Evolutionary conservation across 768 basidiomycete species (phyloP), one percentile per base, ranked within the genome.

Genomic region (Boletus tomentosulus): DNA sequence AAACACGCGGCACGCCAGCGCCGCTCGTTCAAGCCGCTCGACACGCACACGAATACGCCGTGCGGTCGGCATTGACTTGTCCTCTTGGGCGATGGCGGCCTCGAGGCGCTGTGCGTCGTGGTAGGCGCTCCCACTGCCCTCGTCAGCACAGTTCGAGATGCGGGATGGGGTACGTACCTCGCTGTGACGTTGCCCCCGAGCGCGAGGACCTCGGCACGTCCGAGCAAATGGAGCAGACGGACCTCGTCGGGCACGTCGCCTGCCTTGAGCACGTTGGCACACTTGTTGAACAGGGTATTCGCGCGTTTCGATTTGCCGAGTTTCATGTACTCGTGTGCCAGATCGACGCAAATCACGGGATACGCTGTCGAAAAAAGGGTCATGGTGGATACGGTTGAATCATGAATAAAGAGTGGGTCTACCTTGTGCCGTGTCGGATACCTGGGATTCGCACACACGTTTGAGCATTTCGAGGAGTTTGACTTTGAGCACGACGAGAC

Each of bases 271-370:
- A 74, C 58, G 30, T 70, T 74, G 13, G 83, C 69, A 1, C 79
- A 78, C 33, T 80, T 81, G n/a, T 69, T 77, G 62, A 91, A 89
- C 19, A 96, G 78, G 2, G 71, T 63, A 1, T 73, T 75, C 0
- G 93, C 92, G 35, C 86, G 80, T 48, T 80, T 80, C 2, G 73
- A 69, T 66, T 87, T 90, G 3, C 95, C 94, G 1, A 98, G 77
- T 34, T 78, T 80, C 43, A 84, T 73, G 61, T 94, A 93, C 65
- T 94, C 91, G 51, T 83, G 78, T 0, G 88, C 94, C 6, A 96
- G 78, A 41, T 86, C 82, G 1, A 85, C 72, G 3, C 88, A 93
- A 2, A 81, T 72, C 1, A 69, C 68, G 19, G 89, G 74, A 64
- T 83, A 91, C 12, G 75, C 87, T 90, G 57, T 27, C 8, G 27